Conservation (phyloP, 1,139 yeast genomes). For the Nakaseomyces kungkrabaensis region DNA sequence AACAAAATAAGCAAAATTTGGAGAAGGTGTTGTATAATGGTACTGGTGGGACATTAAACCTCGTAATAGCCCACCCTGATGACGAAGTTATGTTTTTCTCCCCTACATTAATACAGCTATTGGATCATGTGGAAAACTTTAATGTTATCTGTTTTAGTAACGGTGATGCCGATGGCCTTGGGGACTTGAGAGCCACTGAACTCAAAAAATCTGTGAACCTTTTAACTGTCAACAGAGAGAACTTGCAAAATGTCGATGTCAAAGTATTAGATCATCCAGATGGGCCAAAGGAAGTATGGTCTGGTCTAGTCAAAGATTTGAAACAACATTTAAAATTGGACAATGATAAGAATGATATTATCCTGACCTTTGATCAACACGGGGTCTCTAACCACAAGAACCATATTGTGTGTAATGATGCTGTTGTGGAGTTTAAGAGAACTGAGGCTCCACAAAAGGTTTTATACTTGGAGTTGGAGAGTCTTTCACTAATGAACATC, state of each 20-base stretch:
- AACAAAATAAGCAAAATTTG: slow-evolving; percentile 6
- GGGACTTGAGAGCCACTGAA: slow-evolving; percentile 51
- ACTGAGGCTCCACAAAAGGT: slow-evolving; percentile 3
- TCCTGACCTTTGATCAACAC: slow-evolving; percentile 68
- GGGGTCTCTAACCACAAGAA: slow-evolving; percentile 88
- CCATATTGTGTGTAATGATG: slow-evolving; percentile 59
- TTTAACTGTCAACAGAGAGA: slow-evolving; percentile 27
- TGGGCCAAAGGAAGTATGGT: slow-evolving; percentile 66
- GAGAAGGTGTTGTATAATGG: neutral
- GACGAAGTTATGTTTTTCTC: slow-evolving; percentile 98
- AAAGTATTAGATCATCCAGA: slow-evolving; percentile 43
- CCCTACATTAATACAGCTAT: slow-evolving; percentile 42
- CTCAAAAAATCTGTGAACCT: slow-evolving; percentile 46
- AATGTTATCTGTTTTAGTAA: slow-evolving; percentile 62
- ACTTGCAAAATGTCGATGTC: slow-evolving; percentile 35
- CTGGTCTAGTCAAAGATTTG: slow-evolving; percentile 28
- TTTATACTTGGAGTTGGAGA: slow-evolving; percentile 6
- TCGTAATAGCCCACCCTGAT: slow-evolving; percentile 91
- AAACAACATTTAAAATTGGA: slow-evolving; percentile 17
- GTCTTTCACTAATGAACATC: slow-evolving; percentile 7
- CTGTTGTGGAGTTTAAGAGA: slow-evolving; percentile 36
- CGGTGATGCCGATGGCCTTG: slow-evolving; percentile 73
- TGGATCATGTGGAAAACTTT: slow-evolving; percentile 24
- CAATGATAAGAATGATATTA: slow-evolving; percentile 30
- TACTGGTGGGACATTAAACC: neutral